These are phyloP conservation scores for Tylopilus subfusipes DNA, from an alignment of 768 basidiomycete genomes.

Conservation along the genomic window DNA sequence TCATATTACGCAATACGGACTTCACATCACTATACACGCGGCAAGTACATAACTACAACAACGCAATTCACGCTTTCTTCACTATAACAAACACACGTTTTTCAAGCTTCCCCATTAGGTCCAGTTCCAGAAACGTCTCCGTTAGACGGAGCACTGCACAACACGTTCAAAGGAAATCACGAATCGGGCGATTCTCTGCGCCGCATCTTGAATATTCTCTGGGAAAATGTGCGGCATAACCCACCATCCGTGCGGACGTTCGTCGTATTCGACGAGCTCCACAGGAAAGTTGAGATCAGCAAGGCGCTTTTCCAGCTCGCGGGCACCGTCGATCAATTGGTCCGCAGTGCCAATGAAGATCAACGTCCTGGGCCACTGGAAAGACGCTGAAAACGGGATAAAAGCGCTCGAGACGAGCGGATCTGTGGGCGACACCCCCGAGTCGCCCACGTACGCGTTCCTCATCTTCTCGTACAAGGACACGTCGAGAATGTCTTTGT, in stretches of 20 bases:
- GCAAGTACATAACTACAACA: too few relatives aligned
- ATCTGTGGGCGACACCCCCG: constrained; percentile 5
- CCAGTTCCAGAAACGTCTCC: too few relatives aligned
- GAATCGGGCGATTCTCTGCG: constrained; percentile 9
- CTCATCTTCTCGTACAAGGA: not conserved
- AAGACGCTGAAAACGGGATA: constrained; percentile 8
- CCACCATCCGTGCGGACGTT: constrained; percentile 30
- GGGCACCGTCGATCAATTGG: constrained; percentile 4
- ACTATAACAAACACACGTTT: too few relatives aligned
- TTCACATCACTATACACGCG: too few relatives aligned
- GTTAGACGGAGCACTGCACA: too few relatives aligned
- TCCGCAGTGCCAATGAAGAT: too few relatives aligned
- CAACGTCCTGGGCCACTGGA: constrained; percentile 27
- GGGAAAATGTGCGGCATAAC: constrained; percentile 11
- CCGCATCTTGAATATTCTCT: constrained; percentile 11
- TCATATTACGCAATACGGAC: too few relatives aligned
- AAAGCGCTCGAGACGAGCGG: constrained; percentile 18
- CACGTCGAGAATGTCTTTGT: not conserved
- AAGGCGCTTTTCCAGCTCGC: constrained; percentile 10
- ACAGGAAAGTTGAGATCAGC: not conserved
- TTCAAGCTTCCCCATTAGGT: too few relatives aligned
- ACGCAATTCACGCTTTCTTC: too few relatives aligned
- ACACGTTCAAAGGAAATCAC: too few relatives aligned
- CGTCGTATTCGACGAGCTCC: too few relatives aligned
- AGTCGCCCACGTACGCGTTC: constrained; percentile 9